Base-by-base conservation (phyloP, 768 basidiomycete species). In the Podaxis rugospora region DNA sequence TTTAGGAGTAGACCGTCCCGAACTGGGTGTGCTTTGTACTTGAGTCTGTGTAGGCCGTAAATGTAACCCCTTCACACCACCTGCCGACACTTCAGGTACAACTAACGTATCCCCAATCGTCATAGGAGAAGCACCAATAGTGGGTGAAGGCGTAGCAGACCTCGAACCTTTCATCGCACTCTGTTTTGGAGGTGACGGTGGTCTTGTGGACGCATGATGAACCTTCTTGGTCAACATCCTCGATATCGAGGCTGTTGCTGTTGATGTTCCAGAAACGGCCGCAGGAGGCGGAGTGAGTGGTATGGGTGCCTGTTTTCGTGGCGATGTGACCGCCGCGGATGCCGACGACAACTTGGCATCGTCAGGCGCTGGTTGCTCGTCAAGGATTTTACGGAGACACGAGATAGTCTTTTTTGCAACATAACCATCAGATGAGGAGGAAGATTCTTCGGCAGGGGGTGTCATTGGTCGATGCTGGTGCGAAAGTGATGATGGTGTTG, bases 181-280 rank as follows among this genome's bases (percentile, higher is more conserved):
- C 28, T 74, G 74, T 7, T 75, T 71, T 11, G 89, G 88, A 0
- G 87, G 86, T 0, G 83, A 83, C 2, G 82, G 84, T 2, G 86
- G 75, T 3, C 85, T 80, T 1, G 89, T 86, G 3, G 88, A 88
- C 14, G 84, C 81, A 2, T 85, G 79, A 64, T 80, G 78, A 44
- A 69, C 76, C 35, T 71, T 78, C 63, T 85, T 87, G 0, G 89
- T 90, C 66, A 87, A 88, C 13, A 92, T 80, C n/a, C 87, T 80
- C 23, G 89, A 90, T 51, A 93, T 79, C 28, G 86, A 88, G 1
- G 90, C 91, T 1, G 91, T 93, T 1, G 91, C 87, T 4, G 77
- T 88, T 3, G 88, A 89, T 3, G 88, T 87, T n/a, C 82, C 79
- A 4, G 82, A 77, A 23, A 78, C 73, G 5, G 87, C 76, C 1